Conservation (phyloP, 176 grass and related monocot species). For the Guadua angustifolia region DNA sequence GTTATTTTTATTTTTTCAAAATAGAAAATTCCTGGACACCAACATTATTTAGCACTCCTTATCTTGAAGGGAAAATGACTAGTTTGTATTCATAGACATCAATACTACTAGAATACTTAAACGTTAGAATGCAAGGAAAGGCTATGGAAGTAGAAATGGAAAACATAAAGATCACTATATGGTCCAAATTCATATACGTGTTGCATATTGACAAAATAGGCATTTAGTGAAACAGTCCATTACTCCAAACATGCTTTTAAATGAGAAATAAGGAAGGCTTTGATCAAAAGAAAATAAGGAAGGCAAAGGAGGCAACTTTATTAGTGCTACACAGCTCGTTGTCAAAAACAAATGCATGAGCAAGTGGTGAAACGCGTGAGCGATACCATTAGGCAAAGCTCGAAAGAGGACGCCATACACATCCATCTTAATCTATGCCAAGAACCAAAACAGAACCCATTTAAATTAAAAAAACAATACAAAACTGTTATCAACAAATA, state of each 20-base stretch:
- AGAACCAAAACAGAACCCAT: not conserved
- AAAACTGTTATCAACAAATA: not conserved
- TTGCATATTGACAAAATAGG: not conserved
- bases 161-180: not conserved
- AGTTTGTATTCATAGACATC: not conserved
- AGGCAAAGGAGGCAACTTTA: not conserved
- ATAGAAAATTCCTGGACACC: not conserved
- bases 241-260: not conserved
- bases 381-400: not conserved
- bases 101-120: not conserved
- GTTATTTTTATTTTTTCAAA: not conserved
- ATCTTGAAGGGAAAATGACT: not conserved
- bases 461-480: not conserved
- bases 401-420: not conserved
- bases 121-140: not conserved
- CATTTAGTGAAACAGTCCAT: too few relatives aligned
- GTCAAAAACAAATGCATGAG: not conserved
- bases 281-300: not conserved
- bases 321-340: not conserved
- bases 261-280: not conserved
- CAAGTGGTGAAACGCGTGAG: not conserved
- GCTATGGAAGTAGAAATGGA: not conserved
- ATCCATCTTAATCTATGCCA: not conserved
- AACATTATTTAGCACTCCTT: not conserved
- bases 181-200: not conserved